Base-by-base conservation (phyloP, 352 stramenopile genomes). In the Globisporangium mamillatum region DNA sequence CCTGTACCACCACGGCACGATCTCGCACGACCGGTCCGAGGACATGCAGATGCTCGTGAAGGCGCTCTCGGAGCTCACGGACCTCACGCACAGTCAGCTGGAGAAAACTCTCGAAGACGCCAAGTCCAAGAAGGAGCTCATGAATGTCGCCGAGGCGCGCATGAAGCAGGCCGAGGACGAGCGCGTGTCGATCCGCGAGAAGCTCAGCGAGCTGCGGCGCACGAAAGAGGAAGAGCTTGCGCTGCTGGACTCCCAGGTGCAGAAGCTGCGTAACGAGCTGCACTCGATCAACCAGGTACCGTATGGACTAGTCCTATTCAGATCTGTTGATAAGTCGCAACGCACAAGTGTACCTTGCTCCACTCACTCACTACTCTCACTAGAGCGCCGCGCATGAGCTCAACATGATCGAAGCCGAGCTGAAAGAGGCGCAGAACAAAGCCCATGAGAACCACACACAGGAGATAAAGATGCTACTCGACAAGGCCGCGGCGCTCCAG, bases 61-160 rank as follows among this genome's bases (percentile, higher is more conserved):
- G 63, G 77, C 79, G 48, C 75, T 96, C 22, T 92, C 84, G 3
- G 86, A 96, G 66, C 81, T 96, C 34, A 92, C 83, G n/a, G 86
- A 92, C 57, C 70, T 94, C 16, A 92, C 81, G 8, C 91, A 90
- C 60, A 74, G 71, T 3, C 79, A 92, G 58, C 74, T 96, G 32
- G 85, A 92, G 57, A 95, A 92, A 67, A 94, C 87, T 7, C 75
- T 96, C 9, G 89, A 97, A 63, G 89, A 97, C 60, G 84, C 88
- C 58, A 90, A 90, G 66, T 90, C 88, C 44, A 91, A 94, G 69
- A 89, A 86, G 46, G 84, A 95, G 67, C 70, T 93, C 38, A 85
- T 95, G 79, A 76, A 84, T 12, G 76, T 89, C 55, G 84, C 89
- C 9, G 86, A 92, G 70, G 86, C 73, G 53, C 86, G 89, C 32